Conservation (phyloP, 495 filamentous ascomycete species). For the Penicillium angulare region DNA sequence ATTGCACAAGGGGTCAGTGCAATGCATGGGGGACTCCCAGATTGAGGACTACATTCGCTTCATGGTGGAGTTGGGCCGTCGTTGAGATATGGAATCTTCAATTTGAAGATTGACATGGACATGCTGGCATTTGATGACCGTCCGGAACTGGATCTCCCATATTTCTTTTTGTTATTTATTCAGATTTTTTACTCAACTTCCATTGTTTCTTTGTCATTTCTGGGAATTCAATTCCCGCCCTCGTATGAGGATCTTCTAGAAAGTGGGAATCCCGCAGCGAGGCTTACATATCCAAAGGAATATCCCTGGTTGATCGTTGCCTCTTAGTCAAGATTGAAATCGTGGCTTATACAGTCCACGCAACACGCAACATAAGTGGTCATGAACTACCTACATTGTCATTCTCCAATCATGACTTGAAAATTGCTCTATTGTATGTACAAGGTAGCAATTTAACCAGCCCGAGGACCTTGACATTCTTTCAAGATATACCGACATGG, state of each 20-base stretch:
- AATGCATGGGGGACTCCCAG: not conserved
- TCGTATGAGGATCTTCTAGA: slow-evolving; percentile 9
- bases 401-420: not conserved
- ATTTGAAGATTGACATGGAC: too few relatives aligned
- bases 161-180: not conserved
- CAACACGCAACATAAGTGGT: not conserved
- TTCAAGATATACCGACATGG: not conserved
- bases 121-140: too few relatives aligned
- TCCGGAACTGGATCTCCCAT: not conserved
- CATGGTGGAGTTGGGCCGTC: too few relatives aligned
- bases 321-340: not conserved
- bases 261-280: slow-evolving; percentile 1
- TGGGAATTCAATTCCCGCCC: not conserved
- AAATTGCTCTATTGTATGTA: not conserved
- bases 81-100: too few relatives aligned
- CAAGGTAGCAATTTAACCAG: not conserved
- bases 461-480: not conserved
- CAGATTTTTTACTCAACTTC: not conserved
- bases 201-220: not conserved
- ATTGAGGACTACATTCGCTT: slow-evolving; percentile 4
- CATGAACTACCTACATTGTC: not conserved
- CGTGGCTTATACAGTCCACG: not conserved
- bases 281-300: slow-evolving; percentile 9
- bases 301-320: slow-evolving; percentile 12
- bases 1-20: not conserved